A percentile compares a stretch with the other conserved stretches of the same genome.
Conservation (phyloP, 805 yeast genomes). For the Candida yuanshanica region DNA sequence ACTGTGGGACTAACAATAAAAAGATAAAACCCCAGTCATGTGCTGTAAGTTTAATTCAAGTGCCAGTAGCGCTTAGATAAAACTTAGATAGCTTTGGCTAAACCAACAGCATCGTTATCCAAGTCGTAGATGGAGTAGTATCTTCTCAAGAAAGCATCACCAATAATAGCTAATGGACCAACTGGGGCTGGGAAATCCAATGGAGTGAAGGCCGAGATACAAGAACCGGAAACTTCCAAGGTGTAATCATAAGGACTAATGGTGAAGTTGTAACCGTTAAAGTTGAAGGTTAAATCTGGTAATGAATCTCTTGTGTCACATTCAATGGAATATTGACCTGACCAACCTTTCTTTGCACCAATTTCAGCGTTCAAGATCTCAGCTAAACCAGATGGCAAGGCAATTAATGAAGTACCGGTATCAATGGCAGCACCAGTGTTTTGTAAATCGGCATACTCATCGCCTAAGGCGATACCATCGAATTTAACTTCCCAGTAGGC, state of each 20-base stretch:
- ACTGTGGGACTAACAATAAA: background rate
- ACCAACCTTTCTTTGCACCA: slow-evolving; percentile 96
- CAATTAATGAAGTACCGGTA: slow-evolving; percentile 95
- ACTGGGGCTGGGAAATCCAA: slow-evolving; percentile 97
- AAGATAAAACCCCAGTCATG: background rate
- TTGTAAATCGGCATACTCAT: slow-evolving; percentile 78
- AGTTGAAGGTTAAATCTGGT: slow-evolving; percentile 89
- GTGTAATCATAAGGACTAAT: slow-evolving; percentile 88
- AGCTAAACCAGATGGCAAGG: slow-evolving; percentile 91
- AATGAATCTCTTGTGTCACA: slow-evolving; percentile 78
- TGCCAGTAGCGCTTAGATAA: background rate
- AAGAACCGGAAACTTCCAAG: slow-evolving; percentile 88
- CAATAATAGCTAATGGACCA: slow-evolving; percentile 93
- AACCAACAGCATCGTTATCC: slow-evolving; percentile 88
- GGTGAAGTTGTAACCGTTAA: slow-evolving; percentile 88
- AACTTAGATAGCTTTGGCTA: slow-evolving; percentile 67
- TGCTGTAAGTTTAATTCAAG: background rate
- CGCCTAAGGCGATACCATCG: slow-evolving; percentile 87
- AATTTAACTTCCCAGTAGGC: slow-evolving; percentile 99
- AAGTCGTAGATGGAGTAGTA: slow-evolving; percentile 93
- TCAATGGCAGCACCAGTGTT: slow-evolving; percentile 95
- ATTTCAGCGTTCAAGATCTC: slow-evolving; percentile 92
- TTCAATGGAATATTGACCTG: slow-evolving; percentile 92
- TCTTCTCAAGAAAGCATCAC: slow-evolving; percentile 95
- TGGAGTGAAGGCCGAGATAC: slow-evolving; percentile 94